Evolutionary conservation across 129 eudicot genomes (phyloP).

Genomic region (Artemisia tridentata): DNA sequence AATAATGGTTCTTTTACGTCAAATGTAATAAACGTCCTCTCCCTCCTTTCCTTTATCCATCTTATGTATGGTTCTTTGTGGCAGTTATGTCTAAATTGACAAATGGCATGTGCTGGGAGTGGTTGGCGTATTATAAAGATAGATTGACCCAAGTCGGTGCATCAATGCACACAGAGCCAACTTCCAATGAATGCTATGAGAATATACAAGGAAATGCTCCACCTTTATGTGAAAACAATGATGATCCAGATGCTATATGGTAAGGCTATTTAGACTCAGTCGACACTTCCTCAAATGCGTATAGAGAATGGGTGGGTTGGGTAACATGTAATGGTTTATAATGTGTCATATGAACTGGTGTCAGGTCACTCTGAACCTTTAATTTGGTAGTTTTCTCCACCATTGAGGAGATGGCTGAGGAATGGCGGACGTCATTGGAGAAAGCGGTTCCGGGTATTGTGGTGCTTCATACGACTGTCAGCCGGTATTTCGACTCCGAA

Average conservation of each 20-base stretch:
- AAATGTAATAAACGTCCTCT: neutral
- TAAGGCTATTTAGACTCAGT: neutral
- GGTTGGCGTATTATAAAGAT: constrained; percentile 35
- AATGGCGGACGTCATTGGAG: too few relatives aligned
- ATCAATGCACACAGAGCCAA: constrained; percentile 34
- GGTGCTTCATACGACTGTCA: too few relatives aligned
- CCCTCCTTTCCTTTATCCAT: neutral
- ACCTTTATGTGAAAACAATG: constrained; percentile 25
- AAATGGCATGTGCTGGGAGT: constrained; percentile 60
- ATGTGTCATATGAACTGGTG: too few relatives aligned
- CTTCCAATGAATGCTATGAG: constrained; percentile 32
- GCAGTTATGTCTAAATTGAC: constrained; percentile 53
- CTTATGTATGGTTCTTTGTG: constrained; percentile 19
- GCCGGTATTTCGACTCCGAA: too few relatives aligned
- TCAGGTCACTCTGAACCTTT: too few relatives aligned
- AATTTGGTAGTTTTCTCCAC: too few relatives aligned
- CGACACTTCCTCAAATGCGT: too few relatives aligned
- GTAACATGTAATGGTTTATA: too few relatives aligned
- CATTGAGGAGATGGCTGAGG: too few relatives aligned
- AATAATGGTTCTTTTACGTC: too few relatives aligned
- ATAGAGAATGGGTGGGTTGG: too few relatives aligned
- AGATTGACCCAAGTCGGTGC: constrained; percentile 38
- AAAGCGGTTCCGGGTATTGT: too few relatives aligned
- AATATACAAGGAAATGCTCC: constrained; percentile 23
- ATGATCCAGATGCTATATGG: constrained; percentile 37